phyloP scores from a whole-genome alignment of 2,329 filamentous ascomycete species.

The Didymosphaeria variabile region DNA sequence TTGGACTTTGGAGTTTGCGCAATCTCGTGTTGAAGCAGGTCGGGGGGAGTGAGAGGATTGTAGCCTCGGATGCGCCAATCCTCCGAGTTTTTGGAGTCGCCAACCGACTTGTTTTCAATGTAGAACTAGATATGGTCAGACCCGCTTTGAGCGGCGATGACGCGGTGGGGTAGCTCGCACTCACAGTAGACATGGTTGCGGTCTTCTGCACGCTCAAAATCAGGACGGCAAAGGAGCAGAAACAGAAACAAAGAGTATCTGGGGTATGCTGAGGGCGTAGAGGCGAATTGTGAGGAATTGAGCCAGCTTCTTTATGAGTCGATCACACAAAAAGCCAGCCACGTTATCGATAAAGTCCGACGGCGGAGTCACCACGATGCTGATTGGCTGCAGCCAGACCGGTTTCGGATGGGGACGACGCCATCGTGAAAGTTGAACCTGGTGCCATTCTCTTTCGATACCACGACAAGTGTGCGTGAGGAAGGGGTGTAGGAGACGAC shows the following conservation, averaged over 20 bases:
- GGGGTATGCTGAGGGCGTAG: neutral
- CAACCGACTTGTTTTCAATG: conserved; percentile 60
- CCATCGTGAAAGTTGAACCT: neutral
- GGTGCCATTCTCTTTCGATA: neutral
- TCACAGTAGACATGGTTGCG: conserved; percentile 37
- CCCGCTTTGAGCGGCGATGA: conserved; percentile 21
- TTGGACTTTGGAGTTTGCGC: conserved; percentile 61
- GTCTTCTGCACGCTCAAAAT: neutral
- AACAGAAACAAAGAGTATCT: neutral
- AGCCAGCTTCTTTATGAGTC: conserved; percentile 37
- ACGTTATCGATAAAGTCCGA: conserved; percentile 3
- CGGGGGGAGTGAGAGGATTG: conserved; percentile 91
- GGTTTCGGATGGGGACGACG: conserved; percentile 2
- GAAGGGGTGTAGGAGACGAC: neutral
- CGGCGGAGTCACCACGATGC: conserved; percentile 27
- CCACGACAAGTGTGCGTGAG: neutral
- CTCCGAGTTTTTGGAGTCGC: conserved; percentile 59
- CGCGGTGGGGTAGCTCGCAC: conserved; percentile 22
- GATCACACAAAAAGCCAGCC: conserved; percentile 22
- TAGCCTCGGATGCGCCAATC: conserved; percentile 75
- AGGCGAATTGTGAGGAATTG: conserved; percentile 1
- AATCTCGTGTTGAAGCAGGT: conserved; percentile 95
- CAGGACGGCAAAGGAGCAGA: neutral
- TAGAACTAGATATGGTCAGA: conserved; percentile 54
- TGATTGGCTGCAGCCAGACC: conserved; percentile 36